phyloP scores from a whole-genome alignment of 1,284 basidiomycete species.

The Amylostereum areolatum region DNA sequence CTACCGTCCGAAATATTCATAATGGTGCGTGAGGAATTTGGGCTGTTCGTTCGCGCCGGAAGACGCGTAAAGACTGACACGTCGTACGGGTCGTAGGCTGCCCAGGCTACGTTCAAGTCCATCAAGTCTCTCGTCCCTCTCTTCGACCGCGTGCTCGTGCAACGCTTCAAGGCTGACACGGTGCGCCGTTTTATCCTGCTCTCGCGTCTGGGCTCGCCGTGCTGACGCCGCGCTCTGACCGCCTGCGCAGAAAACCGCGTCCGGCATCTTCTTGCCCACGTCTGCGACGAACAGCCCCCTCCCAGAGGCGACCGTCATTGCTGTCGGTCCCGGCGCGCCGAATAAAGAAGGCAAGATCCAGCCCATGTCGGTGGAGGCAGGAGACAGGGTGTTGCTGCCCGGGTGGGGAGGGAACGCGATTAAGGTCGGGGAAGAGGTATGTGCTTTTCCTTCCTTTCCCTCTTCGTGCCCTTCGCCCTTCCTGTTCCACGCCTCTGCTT shows the following conservation, averaged over 20 bases:
- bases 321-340: constrained; percentile 88
- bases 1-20: neutral
- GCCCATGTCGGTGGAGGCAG: constrained; percentile 80
- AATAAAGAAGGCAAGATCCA: constrained; percentile 80
- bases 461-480: neutral
- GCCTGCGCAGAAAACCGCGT: constrained; percentile 77
- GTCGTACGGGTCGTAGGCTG: constrained; percentile 36
- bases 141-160: constrained; percentile 94
- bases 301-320: constrained; percentile 95
- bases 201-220: neutral
- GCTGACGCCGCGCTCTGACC: neutral
- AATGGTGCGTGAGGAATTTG: constrained; percentile 3
- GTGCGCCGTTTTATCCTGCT: constrained; percentile 37
- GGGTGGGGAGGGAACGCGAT: constrained; percentile 95
- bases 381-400: constrained; percentile 90
- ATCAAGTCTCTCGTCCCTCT: constrained; percentile 92
- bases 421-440: constrained; percentile 94
- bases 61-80: neutral
- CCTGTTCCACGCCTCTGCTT: neutral
- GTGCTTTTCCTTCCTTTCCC: constrained; percentile 24
- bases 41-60: neutral
- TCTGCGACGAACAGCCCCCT: constrained; percentile 80
- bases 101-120: constrained; percentile 86
- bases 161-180: constrained; percentile 92
- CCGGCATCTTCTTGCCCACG: constrained; percentile 91